A percentile compares a stretch with the other conserved stretches of the same genome.
Conservation (phyloP, 2,329 filamentous ascomycete species). For the Aureobasidium subglaciale region DNA sequence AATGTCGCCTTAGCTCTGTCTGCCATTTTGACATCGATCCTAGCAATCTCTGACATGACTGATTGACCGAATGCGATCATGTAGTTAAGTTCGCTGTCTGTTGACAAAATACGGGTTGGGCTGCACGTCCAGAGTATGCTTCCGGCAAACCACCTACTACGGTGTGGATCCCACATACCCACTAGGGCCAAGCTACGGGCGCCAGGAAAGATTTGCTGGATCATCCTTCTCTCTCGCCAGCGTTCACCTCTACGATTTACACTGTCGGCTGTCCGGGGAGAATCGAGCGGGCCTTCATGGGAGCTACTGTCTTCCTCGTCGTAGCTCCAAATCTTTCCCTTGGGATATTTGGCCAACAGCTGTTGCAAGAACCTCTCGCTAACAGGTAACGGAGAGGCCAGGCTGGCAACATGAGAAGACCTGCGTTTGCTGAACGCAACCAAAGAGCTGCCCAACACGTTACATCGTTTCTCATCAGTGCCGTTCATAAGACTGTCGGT, state of each 20-base stretch:
- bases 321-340: constrained; percentile 30
- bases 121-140: constrained; percentile 36
- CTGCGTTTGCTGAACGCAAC: not conserved
- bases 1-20: constrained; percentile 34
- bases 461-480: constrained; percentile 7
- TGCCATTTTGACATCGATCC: constrained; percentile 31
- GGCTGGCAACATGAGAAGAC: not conserved
- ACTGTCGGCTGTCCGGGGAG: not conserved
- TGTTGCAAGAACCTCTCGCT: constrained; percentile 19
- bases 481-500: not conserved
- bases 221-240: constrained; percentile 6
- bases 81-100: constrained; percentile 34
- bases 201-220: constrained; percentile 30
- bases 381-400: not conserved
- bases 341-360: constrained; percentile 26
- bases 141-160: constrained; percentile 18
- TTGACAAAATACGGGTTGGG: constrained; percentile 28
- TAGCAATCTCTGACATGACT: constrained; percentile 33
- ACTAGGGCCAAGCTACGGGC: constrained; percentile 41
- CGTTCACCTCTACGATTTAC: constrained; percentile 4
- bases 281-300: not conserved
- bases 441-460: constrained; percentile 4
- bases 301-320: constrained; percentile 24
- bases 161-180: constrained; percentile 40
- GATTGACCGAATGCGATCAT: constrained; percentile 34